A percentile compares a stretch with the other conserved stretches of the same genome.
Conservation (phyloP, 805 yeast genomes). For the Tetrapisispora phaffii region DNA sequence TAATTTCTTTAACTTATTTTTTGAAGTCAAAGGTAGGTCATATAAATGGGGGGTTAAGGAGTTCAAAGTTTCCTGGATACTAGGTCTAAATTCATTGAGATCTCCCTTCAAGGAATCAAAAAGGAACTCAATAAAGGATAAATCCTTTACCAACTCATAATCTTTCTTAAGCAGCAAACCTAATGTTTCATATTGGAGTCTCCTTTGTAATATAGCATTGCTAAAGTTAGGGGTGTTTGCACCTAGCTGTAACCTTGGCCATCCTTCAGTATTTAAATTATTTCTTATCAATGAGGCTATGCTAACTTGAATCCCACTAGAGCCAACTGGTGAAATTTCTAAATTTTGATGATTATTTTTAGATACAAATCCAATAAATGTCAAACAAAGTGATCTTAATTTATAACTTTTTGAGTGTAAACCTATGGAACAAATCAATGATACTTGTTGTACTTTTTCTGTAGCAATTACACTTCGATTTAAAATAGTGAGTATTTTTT, state of each 20-base stretch:
- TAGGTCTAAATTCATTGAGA: slow-evolving; percentile 46
- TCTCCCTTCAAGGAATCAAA: slow-evolving; percentile 65
- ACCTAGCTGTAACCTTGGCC: slow-evolving; percentile 41
- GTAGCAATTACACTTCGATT: slow-evolving; percentile 47
- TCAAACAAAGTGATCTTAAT: slow-evolving; percentile 47
- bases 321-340: slow-evolving; percentile 26
- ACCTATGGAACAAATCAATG: slow-evolving; percentile 49
- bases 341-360: slow-evolving; percentile 21
- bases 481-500: slow-evolving; percentile 42
- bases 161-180: slow-evolving; percentile 52
- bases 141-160: slow-evolving; percentile 35
- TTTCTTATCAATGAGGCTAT: slow-evolving; percentile 47
- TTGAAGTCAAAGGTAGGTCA: slow-evolving; percentile 31
- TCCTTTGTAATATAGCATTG: slow-evolving; percentile 39
- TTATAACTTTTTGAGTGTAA: slow-evolving; percentile 43
- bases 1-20: slow-evolving; percentile 33
- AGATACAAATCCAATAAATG: slow-evolving; percentile 56
- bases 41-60: slow-evolving; percentile 43
- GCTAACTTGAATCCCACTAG: slow-evolving; percentile 6
- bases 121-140: slow-evolving; percentile 51
- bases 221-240: slow-evolving; percentile 30
- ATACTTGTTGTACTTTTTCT: slow-evolving; percentile 28
- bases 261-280: slow-evolving; percentile 45
- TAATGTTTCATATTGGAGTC: slow-evolving; percentile 66
- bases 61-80: slow-evolving; percentile 64